These are phyloP conservation scores for Adansonia digitata DNA, from an alignment of 345 rosid genomes.

Conservation along the genomic window DNA sequence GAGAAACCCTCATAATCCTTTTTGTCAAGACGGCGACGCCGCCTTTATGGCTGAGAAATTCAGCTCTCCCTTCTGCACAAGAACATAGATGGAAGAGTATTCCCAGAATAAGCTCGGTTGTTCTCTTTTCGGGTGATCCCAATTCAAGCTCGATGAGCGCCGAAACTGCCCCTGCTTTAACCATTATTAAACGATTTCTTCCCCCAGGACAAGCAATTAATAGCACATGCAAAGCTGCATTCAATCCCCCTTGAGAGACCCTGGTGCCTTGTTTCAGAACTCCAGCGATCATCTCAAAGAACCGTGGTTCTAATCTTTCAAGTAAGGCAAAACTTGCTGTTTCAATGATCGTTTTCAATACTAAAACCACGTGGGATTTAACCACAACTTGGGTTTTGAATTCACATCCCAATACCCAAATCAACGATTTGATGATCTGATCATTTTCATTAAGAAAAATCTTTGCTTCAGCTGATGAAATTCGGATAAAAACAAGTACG, in stretches of 20 bases:
- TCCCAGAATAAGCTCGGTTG: slow-evolving; percentile 52
- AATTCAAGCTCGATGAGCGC: slow-evolving; percentile 65
- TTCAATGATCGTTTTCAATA: slow-evolving; percentile 34
- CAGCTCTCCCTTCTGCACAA: slow-evolving; percentile 61
- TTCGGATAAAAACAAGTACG: slow-evolving; percentile 34
- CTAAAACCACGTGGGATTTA: slow-evolving; percentile 36
- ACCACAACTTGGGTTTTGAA: slow-evolving; percentile 19
- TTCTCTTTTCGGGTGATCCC: slow-evolving; percentile 27
- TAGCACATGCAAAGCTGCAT: slow-evolving; percentile 42
- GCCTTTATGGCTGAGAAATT: slow-evolving; percentile 45
- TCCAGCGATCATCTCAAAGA: slow-evolving; percentile 35
- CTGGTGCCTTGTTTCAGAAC: slow-evolving; percentile 28
- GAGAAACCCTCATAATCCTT: slow-evolving; percentile 47
- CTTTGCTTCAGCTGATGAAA: slow-evolving; percentile 32
- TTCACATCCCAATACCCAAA: slow-evolving; percentile 41
- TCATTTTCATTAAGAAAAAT: slow-evolving; percentile 25
- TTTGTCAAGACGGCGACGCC: slow-evolving; percentile 53
- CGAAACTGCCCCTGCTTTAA: slow-evolving; percentile 44
- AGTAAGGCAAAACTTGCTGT: slow-evolving; percentile 30
- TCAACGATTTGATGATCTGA: slow-evolving; percentile 37
- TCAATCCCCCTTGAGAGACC: slow-evolving; percentile 39
- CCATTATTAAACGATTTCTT: slow-evolving; percentile 49
- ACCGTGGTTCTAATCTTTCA: slow-evolving; percentile 40
- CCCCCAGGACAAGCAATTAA: slow-evolving; percentile 45
- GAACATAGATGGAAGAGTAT: slow-evolving; percentile 53